phyloP scores from a whole-genome alignment of 352 stramenopile species.

The Phytopythium vexans region DNA sequence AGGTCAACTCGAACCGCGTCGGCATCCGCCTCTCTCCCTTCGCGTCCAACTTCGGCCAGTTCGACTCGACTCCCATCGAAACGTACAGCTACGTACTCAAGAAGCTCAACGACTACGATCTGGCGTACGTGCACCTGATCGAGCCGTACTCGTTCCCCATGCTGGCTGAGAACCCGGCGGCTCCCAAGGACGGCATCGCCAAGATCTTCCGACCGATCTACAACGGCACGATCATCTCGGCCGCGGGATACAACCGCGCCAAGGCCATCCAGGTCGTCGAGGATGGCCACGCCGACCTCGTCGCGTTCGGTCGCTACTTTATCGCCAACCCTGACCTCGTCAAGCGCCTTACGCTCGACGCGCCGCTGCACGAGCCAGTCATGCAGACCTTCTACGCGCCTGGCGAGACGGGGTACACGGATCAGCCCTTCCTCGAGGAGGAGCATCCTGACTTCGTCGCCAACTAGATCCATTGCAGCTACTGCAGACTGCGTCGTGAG shows the following conservation, averaged over 20 bases:
- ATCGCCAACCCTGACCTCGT: constrained; percentile 39
- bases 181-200: constrained; percentile 8
- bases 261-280: constrained; percentile 31
- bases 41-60: constrained; percentile 23
- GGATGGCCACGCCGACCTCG: constrained; percentile 31
- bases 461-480: no score
- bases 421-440: constrained; percentile 31
- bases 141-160: constrained; percentile 27
- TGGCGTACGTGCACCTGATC: constrained; percentile 40
- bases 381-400: constrained; percentile 28
- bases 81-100: constrained; percentile 26
- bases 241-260: constrained; percentile 25
- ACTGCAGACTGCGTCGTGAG: no score
- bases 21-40: constrained; percentile 26
- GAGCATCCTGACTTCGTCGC: not conserved
- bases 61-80: constrained; percentile 17
- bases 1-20: constrained; percentile 12
- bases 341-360: constrained; percentile 32
- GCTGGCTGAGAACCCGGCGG: constrained; percentile 8
- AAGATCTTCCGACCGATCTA: constrained; percentile 34
- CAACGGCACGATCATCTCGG: constrained; percentile 37
- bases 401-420: constrained; percentile 32
- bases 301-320: constrained; percentile 51
- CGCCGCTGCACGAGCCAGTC: constrained; percentile 36
- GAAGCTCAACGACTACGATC: constrained; percentile 33